These are phyloP conservation scores for Plectosphaerella sp. DNA, from an alignment of 2,329 filamentous ascomycete species.

Conservation along the genomic window DNA sequence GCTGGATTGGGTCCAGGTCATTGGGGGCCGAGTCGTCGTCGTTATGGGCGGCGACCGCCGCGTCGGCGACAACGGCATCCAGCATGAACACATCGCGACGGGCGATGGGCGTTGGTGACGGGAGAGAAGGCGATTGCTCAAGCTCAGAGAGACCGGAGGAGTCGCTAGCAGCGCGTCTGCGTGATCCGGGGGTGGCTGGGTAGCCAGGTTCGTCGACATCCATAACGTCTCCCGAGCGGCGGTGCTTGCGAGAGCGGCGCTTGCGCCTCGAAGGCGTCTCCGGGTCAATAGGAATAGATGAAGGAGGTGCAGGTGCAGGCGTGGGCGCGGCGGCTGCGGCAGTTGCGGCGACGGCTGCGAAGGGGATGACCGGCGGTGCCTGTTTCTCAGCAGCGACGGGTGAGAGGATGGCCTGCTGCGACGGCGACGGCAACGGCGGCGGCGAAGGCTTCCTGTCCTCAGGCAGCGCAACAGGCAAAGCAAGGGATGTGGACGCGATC, in stretches of 20 bases:
- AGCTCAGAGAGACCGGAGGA: conserved; percentile 35
- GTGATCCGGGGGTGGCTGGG: conserved; percentile 23
- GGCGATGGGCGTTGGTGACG: conserved; percentile 27
- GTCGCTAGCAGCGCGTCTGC: conserved; percentile 32
- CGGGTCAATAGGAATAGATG: background rate
- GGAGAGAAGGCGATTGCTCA: conserved; percentile 19
- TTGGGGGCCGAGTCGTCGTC: background rate
- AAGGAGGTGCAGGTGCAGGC: background rate
- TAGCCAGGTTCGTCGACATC: background rate
- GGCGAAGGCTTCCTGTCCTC: too few relatives aligned
- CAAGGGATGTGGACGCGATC: background rate
- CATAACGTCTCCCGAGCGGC: conserved; percentile 4
- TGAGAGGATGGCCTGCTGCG: too few relatives aligned
- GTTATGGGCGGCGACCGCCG: background rate
- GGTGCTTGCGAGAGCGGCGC: conserved; percentile 2
- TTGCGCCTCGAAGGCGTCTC: conserved; percentile 11
- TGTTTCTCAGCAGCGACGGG: too few relatives aligned
- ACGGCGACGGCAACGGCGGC: too few relatives aligned
- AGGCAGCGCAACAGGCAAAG: too few relatives aligned
- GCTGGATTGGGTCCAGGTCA: background rate
- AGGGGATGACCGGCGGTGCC: background rate
- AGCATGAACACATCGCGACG: background rate
- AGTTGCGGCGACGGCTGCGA: background rate
- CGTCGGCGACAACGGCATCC: background rate
- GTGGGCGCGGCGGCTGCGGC: background rate